Conservation (phyloP, 441 rosid species). For the Populus hybrid region DNA sequence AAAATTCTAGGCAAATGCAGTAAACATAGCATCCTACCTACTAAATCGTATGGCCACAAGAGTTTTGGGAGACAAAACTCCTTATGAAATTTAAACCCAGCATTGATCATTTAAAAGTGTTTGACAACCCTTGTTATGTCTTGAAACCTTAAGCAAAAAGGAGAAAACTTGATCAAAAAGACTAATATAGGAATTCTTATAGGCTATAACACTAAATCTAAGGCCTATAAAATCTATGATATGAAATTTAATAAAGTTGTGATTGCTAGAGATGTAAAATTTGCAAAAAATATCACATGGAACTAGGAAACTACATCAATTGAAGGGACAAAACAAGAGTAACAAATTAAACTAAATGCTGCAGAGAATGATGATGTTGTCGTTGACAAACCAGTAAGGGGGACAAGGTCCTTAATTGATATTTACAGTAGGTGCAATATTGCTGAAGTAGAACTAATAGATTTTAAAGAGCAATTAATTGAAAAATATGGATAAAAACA, state of each 20-base stretch:
- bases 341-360: fast-evolving
- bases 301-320: too few species aligned
- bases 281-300: background rate
- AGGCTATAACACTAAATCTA: background rate
- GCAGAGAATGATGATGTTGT: too few species aligned
- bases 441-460: too few species aligned
- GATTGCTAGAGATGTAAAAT: background rate
- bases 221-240: background rate
- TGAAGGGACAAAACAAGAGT: too few species aligned
- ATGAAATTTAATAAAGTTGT: background rate
- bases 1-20: too few species aligned
- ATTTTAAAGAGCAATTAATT: too few species aligned
- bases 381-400: background rate
- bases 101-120: too few species aligned
- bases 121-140: too few species aligned
- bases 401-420: background rate
- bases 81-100: too few species aligned
- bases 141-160: background rate
- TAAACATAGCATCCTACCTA: too few species aligned
- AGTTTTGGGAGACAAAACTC: too few species aligned
- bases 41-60: too few species aligned
- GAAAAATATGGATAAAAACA: fast-evolving
- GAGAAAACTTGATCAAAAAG: background rate
- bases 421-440: background rate
- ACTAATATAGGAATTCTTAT: background rate